A percentile compares a stretch with the other conserved stretches of the same genome.
These are phyloP conservation scores for Ampelocalamus luodianensis DNA, from an alignment of 176 grass and related monocot genomes.

Conservation along the genomic window DNA sequence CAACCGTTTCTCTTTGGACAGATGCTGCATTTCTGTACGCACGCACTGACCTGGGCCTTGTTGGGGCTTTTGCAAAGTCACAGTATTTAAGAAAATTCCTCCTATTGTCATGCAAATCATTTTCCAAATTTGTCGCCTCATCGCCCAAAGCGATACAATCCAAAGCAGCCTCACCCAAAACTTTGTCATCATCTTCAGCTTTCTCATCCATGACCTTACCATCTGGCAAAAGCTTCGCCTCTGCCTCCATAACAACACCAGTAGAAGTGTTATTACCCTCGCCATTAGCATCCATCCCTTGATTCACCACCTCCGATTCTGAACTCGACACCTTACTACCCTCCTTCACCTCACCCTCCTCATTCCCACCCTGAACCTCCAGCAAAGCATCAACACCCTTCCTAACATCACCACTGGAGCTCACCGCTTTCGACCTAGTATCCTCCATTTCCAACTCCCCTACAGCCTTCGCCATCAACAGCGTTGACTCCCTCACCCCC, in stretches of 20 bases:
- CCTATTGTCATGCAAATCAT: constrained; percentile 26
- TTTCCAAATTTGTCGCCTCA: constrained; percentile 33
- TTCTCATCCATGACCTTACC: constrained; percentile 38
- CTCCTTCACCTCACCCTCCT: constrained; percentile 48
- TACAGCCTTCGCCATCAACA: constrained; percentile 50
- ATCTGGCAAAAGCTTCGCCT: constrained; percentile 27
- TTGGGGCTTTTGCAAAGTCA: constrained; percentile 67
- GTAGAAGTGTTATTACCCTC: constrained; percentile 18
- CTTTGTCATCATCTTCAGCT: constrained; percentile 25
- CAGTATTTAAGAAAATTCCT: constrained; percentile 55
- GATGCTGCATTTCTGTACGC: constrained; percentile 43
- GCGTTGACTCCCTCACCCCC: constrained; percentile 39
- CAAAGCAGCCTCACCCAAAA: constrained; percentile 10
- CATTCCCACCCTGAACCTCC: constrained; percentile 44
- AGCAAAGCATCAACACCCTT: constrained; percentile 49
- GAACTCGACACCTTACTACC: constrained; percentile 36
- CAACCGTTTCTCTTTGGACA: constrained; percentile 14
- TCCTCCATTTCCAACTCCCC: constrained; percentile 61
- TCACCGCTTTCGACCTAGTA: constrained; percentile 46
- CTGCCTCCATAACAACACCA: constrained; percentile 34
- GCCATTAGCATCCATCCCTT: constrained; percentile 34
- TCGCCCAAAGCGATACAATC: constrained; percentile 25
- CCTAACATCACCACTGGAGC: constrained; percentile 48
- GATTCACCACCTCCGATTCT: constrained; percentile 31
- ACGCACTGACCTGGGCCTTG: constrained; percentile 56